Percentiles rank a stretch among this genome's conserved stretches.
Evolutionary conservation across 495 filamentous ascomycete species (phyloP).

Genomic region (Lichenothelia convexa): DNA sequence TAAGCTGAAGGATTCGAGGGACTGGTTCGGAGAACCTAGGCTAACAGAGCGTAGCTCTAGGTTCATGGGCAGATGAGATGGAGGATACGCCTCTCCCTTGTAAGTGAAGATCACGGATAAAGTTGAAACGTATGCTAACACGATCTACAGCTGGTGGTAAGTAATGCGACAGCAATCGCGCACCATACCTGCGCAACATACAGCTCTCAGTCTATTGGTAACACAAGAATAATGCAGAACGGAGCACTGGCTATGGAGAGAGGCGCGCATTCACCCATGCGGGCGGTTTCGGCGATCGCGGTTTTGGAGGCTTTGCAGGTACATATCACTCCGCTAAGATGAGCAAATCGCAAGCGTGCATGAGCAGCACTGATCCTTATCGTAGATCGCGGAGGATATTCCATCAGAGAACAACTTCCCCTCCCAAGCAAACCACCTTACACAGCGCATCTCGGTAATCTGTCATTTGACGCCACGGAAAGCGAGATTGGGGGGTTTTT

Average conservation of each 20-base stretch:
- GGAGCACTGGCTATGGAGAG: slow-evolving; percentile 25
- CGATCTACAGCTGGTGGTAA: no score
- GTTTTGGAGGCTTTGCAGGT: slow-evolving; percentile 11
- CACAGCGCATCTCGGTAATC: slow-evolving; percentile 89
- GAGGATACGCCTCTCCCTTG: slow-evolving; percentile 61
- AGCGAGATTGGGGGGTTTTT: slow-evolving; percentile 75
- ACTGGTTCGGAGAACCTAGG: slow-evolving; percentile 1
- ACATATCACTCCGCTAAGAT: slow-evolving; percentile 3
- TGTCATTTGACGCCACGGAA: slow-evolving; percentile 78
- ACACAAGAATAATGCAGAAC: slow-evolving; percentile 12
- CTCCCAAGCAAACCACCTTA: slow-evolving; percentile 81
- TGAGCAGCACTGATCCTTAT: neutral
- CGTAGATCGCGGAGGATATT: neutral
- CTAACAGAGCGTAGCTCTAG: slow-evolving; percentile 41
- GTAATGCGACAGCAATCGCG: no score
- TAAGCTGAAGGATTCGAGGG: slow-evolving; percentile 25
- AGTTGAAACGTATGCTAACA: slow-evolving; percentile 23
- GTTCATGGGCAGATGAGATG: slow-evolving; percentile 98
- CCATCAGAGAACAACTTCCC: slow-evolving; percentile 54
- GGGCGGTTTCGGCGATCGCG: slow-evolving; percentile 27
- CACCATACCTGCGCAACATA: no score
- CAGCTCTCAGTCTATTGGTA: no score
- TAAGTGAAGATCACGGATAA: slow-evolving; percentile 27
- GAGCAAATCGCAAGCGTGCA: neutral
- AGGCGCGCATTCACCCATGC: slow-evolving; percentile 28